Evolutionary conservation across 495 filamentous ascomycete genomes (phyloP), one percentile per base, ranked within the genome.

Genomic region (Penicillium chermesinum): DNA sequence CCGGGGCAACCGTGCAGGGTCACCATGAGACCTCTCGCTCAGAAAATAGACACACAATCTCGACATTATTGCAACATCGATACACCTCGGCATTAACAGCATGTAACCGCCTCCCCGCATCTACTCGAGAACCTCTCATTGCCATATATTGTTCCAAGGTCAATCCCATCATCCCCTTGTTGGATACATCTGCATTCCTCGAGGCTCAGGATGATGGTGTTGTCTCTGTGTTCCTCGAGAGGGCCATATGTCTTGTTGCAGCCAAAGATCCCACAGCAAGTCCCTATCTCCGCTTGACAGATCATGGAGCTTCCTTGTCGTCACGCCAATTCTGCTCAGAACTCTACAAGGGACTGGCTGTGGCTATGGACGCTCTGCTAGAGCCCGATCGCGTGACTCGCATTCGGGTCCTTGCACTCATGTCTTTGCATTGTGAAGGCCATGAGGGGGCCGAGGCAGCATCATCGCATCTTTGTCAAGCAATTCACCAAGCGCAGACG

Each of bases 401-500:
- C n/a, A 71, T 76, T 15, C 68, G 69, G n/a, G 48, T 71, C 14
- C 54, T 74, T 35, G 68, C 71, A 9, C 43, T 77, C 19, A 66
- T 77, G 54, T 73, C 74, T 3, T 46, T 77, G 6, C 71, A 75
- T 38, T 69, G 62, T 35, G 71, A 75, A 38, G 69, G 66, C 3
- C 63, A 69, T 21, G 65, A 73, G 55, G 73, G 74, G 14, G 65
- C 67, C 4, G 74, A 77, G 42, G 53, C 64, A 7, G 71, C 74
- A 25, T 74, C 71, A 15, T 63, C 74, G 46, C 66, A 74, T 25
- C 52, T 77, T 2, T 69, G 62, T 19, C 61, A 71, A 36, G 73
- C 74, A 3, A 73, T 77, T 17, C 80, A 84, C 43, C 77, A 85
- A 49, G 79, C 79, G 13, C 81, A 87, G 44, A 84, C 84, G 1